Base-by-base conservation (phyloP, 257 asterid species). In the Solanum clarkiae region DNA sequence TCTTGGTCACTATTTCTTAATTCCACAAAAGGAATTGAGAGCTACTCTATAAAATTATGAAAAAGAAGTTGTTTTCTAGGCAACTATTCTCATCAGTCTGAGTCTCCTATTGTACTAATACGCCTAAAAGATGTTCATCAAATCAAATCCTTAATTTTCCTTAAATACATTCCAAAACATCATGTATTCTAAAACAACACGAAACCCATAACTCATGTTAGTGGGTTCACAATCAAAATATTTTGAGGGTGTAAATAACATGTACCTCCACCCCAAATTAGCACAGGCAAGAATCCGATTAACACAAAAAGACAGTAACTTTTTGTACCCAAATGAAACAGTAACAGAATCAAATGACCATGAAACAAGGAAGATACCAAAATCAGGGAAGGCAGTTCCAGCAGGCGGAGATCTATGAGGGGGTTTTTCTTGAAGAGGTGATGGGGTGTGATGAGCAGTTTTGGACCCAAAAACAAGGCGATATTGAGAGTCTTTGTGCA, bases 361-460 rank as follows among this genome's bases (percentile, higher is more conserved):
- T 8, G 1, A 26, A 6, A 32, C 7, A 10, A 9, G 20, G 70
- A 60, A 29, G 53, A n/a, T 85, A 89, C 91, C 91, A 47, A 81
- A 80, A 84, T 85, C 87, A 36, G 81, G 85, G 49, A 83, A 87
- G 26, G 81, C 40, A 36, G 85, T 17, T 29, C 79, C 42, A 4
- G 87, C 13, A 11, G 75, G 88, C 3, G 68, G 22, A 60, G 68
- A 60, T 60, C 68, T 32, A 60, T 60, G 68, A 60, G 0, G n/a
- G 15, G 68, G 16, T 60, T 60, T 60, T 60, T 60, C 32, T 60
- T n/a, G 68, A 14, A 60, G 32, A 59, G 93, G 93, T 75, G 96
- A 90, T 13, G 95, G 94, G 36, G 85, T 90, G 36, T 89, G 84
- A 44, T 91, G 92, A 26, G 84, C 86, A 32, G 84, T 90, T 53